Conservation (phyloP, 192 early-diverging fungal species). For the Irineochytrium annulatum region DNA sequence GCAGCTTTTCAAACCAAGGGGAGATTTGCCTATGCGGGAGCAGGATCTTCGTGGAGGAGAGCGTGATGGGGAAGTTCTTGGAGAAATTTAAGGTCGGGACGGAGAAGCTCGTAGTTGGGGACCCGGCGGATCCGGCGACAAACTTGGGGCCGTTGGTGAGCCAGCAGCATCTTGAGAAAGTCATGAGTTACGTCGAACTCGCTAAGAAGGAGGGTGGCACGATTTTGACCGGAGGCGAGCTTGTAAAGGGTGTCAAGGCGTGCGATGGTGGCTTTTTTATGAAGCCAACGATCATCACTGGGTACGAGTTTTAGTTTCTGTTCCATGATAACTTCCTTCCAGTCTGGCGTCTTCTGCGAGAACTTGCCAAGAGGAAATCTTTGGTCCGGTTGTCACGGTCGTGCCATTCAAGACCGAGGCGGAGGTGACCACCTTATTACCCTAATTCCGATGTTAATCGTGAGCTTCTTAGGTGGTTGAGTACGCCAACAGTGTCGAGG, state of each 20-base stretch:
- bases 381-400: slow-evolving; percentile 80
- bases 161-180: slow-evolving; percentile 66
- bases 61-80: slow-evolving; percentile 63
- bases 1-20: slow-evolving; percentile 71
- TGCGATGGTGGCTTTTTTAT: slow-evolving; percentile 72
- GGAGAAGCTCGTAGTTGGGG: slow-evolving; percentile 58
- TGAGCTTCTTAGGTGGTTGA: slow-evolving; percentile 31
- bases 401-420: slow-evolving; percentile 70
- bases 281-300: slow-evolving; percentile 72
- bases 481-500: slow-evolving; percentile 61
- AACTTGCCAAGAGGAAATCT: slow-evolving; percentile 73
- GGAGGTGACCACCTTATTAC: slow-evolving; percentile 47
- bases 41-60: slow-evolving; percentile 70
- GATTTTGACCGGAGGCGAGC: slow-evolving; percentile 40
- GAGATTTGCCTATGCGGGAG: slow-evolving; percentile 72
- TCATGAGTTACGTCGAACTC: slow-evolving; percentile 60
- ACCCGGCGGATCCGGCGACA: slow-evolving; percentile 58
- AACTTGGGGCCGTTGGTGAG: slow-evolving; percentile 72
- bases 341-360: slow-evolving; percentile 8
- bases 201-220: slow-evolving; percentile 41
- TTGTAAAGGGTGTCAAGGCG: slow-evolving; percentile 42
- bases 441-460: no score
- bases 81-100: slow-evolving; percentile 49
- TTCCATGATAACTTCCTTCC: slow-evolving; percentile 8
- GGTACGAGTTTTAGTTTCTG: slow-evolving; percentile 18